These are phyloP conservation scores for Melanogaster broomeanus DNA, from an alignment of 768 basidiomycete species.

Conservation along the genomic window DNA sequence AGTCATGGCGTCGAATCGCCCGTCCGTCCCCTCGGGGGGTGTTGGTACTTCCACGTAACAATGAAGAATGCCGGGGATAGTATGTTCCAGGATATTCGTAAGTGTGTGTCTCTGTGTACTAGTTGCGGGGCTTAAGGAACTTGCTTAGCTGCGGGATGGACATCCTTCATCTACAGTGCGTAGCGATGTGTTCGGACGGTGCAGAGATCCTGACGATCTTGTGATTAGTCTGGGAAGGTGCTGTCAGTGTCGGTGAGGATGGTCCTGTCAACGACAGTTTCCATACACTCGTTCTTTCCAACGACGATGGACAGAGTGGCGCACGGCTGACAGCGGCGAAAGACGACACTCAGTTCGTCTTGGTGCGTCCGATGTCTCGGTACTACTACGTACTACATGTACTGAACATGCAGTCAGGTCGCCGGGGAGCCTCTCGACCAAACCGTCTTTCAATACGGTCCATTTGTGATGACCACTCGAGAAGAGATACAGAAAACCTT, in stretches of 20 bases:
- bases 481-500: slow-evolving; percentile 84
- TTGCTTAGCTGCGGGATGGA: slow-evolving; percentile 77
- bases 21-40: slow-evolving; percentile 88
- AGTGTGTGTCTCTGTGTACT: slow-evolving; percentile 26
- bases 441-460: slow-evolving; percentile 83
- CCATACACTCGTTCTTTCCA: slow-evolving; percentile 85
- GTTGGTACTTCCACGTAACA: slow-evolving; percentile 87
- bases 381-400: background rate
- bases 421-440: slow-evolving; percentile 91
- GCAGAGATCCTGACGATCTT: slow-evolving; percentile 3
- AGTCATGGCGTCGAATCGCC: slow-evolving; percentile 86
- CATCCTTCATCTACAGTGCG: slow-evolving; percentile 82
- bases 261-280: slow-evolving; percentile 51
- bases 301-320: slow-evolving; percentile 59
- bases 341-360: slow-evolving; percentile 69
- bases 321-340: slow-evolving; percentile 60
- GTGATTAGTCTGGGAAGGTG: slow-evolving; percentile 46
- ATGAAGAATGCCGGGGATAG: slow-evolving; percentile 58
- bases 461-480: slow-evolving; percentile 82
- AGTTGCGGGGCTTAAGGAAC: background rate
- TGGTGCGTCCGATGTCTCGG: slow-evolving; percentile 48
- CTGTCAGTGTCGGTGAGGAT: slow-evolving; percentile 58
- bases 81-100: slow-evolving; percentile 84
- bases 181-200: background rate
- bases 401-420: slow-evolving; percentile 42